phyloP scores from a whole-genome alignment of 495 filamentous ascomycete genomes.

The Glarea lozoyensis region DNA sequence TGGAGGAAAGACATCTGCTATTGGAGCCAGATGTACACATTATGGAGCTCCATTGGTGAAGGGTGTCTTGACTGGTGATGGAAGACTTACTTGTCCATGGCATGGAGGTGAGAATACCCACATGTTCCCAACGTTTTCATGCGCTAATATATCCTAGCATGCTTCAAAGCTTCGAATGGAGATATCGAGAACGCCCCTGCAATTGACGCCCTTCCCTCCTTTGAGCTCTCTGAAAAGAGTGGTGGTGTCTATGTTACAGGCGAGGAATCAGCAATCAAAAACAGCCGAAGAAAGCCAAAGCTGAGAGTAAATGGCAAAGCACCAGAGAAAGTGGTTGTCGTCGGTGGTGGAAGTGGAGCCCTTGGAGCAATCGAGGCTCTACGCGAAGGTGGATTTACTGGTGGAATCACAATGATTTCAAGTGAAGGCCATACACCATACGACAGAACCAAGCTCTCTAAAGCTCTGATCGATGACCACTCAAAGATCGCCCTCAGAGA shows the following conservation, averaged over 20 bases:
- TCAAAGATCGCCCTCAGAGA: conserved; percentile 69
- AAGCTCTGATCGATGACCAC: conserved; percentile 79
- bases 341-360: conserved; percentile 84
- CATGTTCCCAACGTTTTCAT: background rate
- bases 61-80: conserved; percentile 74
- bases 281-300: conserved; percentile 59
- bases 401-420: conserved; percentile 75
- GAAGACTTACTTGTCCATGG: conserved; percentile 87
- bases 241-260: conserved; percentile 78
- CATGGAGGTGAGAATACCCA: conserved; percentile 61
- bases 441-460: conserved; percentile 92
- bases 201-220: conserved; percentile 70
- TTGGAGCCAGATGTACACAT: conserved; percentile 87
- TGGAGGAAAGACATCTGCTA: conserved; percentile 62
- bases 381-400: conserved; percentile 71
- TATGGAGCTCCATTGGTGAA: conserved; percentile 82
- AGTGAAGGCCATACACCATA: conserved; percentile 77
- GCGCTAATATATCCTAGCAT: conserved; percentile 44
- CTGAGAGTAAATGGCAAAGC: conserved; percentile 51
- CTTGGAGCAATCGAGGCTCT: conserved; percentile 74
- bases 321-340: conserved; percentile 66
- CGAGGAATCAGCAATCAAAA: conserved; percentile 71
- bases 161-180: conserved; percentile 81
- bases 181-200: conserved; percentile 94
- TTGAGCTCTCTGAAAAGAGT: conserved; percentile 69